Evolutionary conservation across 371 early-diverging fungal genomes (phyloP), one percentile per base, ranked within the genome.

Genomic region (Syncephalastrum racemosum): DNA sequence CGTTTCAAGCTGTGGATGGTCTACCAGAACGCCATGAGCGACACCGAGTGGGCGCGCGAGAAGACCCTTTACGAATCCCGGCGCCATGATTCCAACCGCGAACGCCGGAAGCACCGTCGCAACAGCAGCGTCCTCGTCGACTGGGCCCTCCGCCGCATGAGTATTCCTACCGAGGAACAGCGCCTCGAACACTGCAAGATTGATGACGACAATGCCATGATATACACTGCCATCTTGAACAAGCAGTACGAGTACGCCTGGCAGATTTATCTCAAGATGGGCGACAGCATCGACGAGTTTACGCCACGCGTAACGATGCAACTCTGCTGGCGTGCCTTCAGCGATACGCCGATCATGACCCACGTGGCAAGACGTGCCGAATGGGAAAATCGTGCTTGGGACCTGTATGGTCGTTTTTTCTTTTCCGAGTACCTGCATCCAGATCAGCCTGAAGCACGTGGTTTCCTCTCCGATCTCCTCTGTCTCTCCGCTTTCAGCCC

Each of bases 311-410:
- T 73, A n/a, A 56, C 53, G 1, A 71, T 76, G 67, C 68, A 70
- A 42, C 47, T 76, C 7, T 72, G 73, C 24, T 68, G 77, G 71
- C 54, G 54, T 4, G 77, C 77, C 0, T 63, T 57, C 46, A 56
- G 57, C 19, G 68, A 56, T 2, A 60, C 61, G 3, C 60, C 68
- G 4, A 40, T 65, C 22, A 53, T 54, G 43, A 63, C 54, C 10
- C 63, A 71, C 27, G 60, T 70, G 7, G 64, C 71, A 4, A 56
- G 58, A 8, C 59, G 71, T 19, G 51, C 57, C 0, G 56, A 56
- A 3, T 76, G 77, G 73, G 77, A 70, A 47, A 39, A 23, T 4
- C 70, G 73, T 22, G 73, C 73, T 10, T 73, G 70, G 73, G 50
- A 58, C 1, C 63, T 73, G 3, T 76, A 76, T 49, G 59, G 64